Base-by-base conservation (phyloP, 148 eudicot species). In the Drosera capensis region DNA sequence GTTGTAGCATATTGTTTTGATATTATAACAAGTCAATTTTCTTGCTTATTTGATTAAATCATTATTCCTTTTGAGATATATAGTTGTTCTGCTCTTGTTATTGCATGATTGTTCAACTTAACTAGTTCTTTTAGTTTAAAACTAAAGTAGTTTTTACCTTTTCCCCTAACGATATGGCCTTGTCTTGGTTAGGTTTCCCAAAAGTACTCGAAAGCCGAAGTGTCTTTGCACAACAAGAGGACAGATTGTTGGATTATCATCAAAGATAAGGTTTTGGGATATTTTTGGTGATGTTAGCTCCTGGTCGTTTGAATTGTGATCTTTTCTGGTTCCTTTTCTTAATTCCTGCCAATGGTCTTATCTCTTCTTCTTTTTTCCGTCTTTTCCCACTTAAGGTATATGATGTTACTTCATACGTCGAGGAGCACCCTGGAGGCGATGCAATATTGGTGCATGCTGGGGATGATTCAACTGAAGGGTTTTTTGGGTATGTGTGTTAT, bases 381-480 rank as follows among this genome's bases (percentile, higher is more conserved):
- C n/a, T n/a, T n/a, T n/a, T n/a, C n/a, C n/a, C n/a, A n/a, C n/a
- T n/a, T n/a, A n/a, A 90, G 97, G 95, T 90, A 17, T 90, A 84
- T 63, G 97, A 90, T 70, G 85, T 90, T 22, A 78, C 95, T 8
- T 57, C 95, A 25, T 90, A 85, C 48, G 95, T 90, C 25, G 99
- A 90, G 64, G 99, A 90, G 66, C 99, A 90, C 45, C 99, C 95
- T 16, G 99, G 99, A 42, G 99, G 99, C 46, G 99, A 84, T 60
- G 93, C 99, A 39, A 90, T 90, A 57, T 62, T 90, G 42, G 72
- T 62, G 4, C 77, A 90, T 64, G 95, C 99, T 17, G 97, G 97
- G 23, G 93, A 74, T 64, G 99, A 90, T 70, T 73, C 95, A 23
- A 90, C 95, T 17, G 75, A 80, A 69, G 99, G 99, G 3, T 90